These are phyloP conservation scores for Colletotrichum sp. DNA, from an alignment of 2,329 filamentous ascomycete genomes.

Conservation along the genomic window DNA sequence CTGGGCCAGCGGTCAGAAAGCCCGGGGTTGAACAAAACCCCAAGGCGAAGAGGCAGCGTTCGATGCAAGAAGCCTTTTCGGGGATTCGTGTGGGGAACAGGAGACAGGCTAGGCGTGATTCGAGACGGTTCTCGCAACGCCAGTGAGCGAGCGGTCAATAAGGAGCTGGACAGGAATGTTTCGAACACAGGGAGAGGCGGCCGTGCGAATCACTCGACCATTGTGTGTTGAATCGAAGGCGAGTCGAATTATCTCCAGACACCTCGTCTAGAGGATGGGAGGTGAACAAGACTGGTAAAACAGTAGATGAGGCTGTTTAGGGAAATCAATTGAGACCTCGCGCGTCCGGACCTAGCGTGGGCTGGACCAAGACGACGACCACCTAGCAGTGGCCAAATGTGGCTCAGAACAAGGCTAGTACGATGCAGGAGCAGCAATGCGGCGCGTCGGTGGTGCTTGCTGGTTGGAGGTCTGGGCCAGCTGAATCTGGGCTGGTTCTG, in stretches of 20 bases:
- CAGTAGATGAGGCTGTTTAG: not conserved
- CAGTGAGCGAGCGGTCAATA: not conserved
- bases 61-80: not conserved
- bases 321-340: conserved; percentile 7
- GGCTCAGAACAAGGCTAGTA: conserved; percentile 9
- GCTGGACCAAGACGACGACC: conserved; percentile 1
- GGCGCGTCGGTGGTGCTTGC: not conserved
- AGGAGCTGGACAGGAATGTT: not conserved
- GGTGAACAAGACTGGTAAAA: not conserved
- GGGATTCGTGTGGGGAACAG: conserved; percentile 22
- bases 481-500: not conserved
- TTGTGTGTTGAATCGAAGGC: not conserved
- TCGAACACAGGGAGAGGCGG: not conserved
- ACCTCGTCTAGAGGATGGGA: not conserved
- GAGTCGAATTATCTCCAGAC: not conserved
- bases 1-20: not conserved
- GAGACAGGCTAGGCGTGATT: not conserved
- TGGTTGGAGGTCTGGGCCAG: not conserved
- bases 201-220: not conserved
- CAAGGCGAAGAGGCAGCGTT: not conserved
- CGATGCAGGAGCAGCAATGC: conserved; percentile 4
- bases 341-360: conserved; percentile 5
- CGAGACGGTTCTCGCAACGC: not conserved
- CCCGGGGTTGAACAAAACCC: not conserved
- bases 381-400: not conserved